Evolutionary conservation across 306 rosid genomes (phyloP), one percentile per base, ranked within the genome.

Genomic region (Cotoneaster glaucophyllus): DNA sequence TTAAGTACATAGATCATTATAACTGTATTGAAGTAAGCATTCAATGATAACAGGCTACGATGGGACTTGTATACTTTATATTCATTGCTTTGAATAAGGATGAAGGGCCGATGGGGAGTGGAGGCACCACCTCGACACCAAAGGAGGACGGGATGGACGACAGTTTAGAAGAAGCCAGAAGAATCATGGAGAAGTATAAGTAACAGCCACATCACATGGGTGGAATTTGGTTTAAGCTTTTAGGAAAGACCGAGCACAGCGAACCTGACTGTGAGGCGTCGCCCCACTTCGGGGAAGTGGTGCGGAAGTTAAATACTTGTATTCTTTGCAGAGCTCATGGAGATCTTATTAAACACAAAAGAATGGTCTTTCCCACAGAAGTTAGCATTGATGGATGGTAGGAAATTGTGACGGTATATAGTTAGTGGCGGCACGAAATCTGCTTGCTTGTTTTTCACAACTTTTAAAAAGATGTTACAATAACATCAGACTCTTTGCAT

Each of bases 171-270:
- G 97, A 92, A 80, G 98, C 98, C 41, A 80, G 83, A 75, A 92
- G 82, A 86, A 95, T 95, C 79, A 95, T 95, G 98, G 97, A 95
- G 12, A 95, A 95, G 90, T 95, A 95, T 85, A 90, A 92, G 88
- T 95, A 89, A 81, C 59, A 44, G 19, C 56, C 50, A 44, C 15
- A 59, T 61, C 39, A 41, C 58, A 31, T 5, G 71, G 67, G 54
- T 48, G 54, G 54, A 64, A 59, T 61, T 29, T 28, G 54, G 54
- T 50, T 70, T 28, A n/a, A 29, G 43, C 73, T 48, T 18, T 29
- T 37, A 19, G 61, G 54, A 50, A 70, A 50, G 44, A 29, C 8
- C 11, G 5, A 29, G 26, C 62, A 50, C 2, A 17, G 54, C 21
- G 0, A 15, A 31, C 64, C 31, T 45, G 8, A 69, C 34, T 8